Percentiles rank a stretch among this genome's conserved stretches.
Conservation (phyloP, 1,139 yeast species). For the Hanseniaspora uvarum region DNA sequence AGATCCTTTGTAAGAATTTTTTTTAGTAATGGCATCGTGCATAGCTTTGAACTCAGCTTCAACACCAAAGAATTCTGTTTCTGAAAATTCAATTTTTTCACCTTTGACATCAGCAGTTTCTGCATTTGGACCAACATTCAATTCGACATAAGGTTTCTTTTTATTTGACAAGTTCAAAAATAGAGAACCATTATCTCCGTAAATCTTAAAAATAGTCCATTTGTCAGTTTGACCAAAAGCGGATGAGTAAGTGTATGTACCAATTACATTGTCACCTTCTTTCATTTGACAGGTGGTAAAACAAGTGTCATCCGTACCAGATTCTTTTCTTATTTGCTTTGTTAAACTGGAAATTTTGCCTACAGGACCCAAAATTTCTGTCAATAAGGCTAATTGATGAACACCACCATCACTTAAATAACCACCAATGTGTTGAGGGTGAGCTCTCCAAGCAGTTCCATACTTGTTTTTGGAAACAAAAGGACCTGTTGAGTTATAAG, state of each 20-base stretch:
- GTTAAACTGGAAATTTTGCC: constrained; percentile 62
- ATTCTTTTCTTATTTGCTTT: constrained; percentile 58
- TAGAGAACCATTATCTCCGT: constrained; percentile 69
- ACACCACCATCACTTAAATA: constrained; percentile 90
- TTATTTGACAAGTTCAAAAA: constrained; percentile 49
- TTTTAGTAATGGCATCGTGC: constrained; percentile 66
- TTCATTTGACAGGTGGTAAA: constrained; percentile 57
- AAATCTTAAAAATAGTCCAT: constrained; percentile 52
- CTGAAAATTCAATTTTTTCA: constrained; percentile 38
- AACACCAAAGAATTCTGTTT: constrained; percentile 49
- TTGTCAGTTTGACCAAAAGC: constrained; percentile 81
- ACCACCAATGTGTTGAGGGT: constrained; percentile 88
- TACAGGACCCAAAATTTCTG: constrained; percentile 70
- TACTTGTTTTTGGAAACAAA: constrained; percentile 58
- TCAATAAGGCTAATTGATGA: constrained; percentile 78
- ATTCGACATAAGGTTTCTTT: constrained; percentile 39
- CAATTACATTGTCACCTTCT: constrained; percentile 51
- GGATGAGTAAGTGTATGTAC: constrained; percentile 82
- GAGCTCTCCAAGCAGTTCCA: constrained; percentile 70
- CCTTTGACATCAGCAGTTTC: constrained; percentile 36
- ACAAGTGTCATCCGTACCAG: constrained; percentile 73
- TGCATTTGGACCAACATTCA: constrained; percentile 40
- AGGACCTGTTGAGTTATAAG: constrained; percentile 74
- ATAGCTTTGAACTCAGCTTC: constrained; percentile 64
- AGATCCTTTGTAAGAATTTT: constrained; percentile 44